Conservation (phyloP, 345 rosid genomes). For the Eucalyptus urophylla region DNA sequence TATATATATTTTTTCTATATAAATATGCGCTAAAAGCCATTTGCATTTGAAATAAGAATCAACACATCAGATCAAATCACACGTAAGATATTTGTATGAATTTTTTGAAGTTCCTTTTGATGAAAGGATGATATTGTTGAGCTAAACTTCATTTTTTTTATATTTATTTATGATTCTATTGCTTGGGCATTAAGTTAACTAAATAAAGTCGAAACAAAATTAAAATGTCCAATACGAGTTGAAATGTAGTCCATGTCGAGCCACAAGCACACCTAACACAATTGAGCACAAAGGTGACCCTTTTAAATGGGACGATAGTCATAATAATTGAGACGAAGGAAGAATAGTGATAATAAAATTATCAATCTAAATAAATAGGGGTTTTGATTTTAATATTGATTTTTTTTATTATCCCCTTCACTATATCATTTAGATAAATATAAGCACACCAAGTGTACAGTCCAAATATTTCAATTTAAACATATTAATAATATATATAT, state of each 20-base stretch:
- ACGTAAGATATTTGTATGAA: not conserved
- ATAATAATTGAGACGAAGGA: not conserved
- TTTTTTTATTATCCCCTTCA: not conserved
- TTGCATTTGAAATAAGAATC: not conserved
- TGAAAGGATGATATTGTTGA: not conserved
- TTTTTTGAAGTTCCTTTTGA: not conserved
- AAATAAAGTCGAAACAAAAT: not conserved
- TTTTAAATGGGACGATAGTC: not conserved
- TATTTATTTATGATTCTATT: not conserved
- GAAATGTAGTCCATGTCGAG: not conserved
- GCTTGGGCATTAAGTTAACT: not conserved
- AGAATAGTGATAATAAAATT: not conserved
- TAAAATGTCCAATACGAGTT: not conserved
- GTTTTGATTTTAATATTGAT: not conserved
- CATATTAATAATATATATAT: not conserved
- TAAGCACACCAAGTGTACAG: not conserved
- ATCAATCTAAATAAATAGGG: not conserved
- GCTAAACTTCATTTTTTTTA: too few relatives aligned
- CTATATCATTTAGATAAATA: not conserved
- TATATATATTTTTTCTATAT: too few relatives aligned
- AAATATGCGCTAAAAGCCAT: not conserved
- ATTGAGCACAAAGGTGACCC: not conserved
- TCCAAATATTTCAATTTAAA: not conserved
- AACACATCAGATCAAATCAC: not conserved
- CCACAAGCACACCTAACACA: not conserved